Conservation (phyloP, 116 monocot species). For the Dioscorea cayenensis region DNA sequence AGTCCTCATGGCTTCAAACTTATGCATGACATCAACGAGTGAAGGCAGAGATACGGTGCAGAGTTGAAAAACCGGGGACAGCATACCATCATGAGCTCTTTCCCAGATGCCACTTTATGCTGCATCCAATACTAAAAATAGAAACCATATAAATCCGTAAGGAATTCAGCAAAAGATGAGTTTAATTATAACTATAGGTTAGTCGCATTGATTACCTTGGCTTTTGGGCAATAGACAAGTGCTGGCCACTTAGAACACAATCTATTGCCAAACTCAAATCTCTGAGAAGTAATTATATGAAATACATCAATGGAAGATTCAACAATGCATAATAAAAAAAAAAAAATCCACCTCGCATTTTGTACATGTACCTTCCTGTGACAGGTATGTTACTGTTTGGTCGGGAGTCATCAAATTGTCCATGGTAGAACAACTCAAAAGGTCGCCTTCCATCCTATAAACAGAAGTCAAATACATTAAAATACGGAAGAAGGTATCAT, state of each 20-base stretch:
- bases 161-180: neutral
- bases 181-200: neutral
- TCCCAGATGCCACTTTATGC: slow-evolving; percentile 90
- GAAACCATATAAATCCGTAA: neutral
- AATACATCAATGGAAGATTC: neutral
- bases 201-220: slow-evolving; percentile 44
- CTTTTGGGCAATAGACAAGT: slow-evolving; percentile 40
- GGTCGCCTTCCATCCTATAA: slow-evolving; percentile 79
- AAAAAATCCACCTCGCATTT: neutral
- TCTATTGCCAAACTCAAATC: slow-evolving; percentile 87
- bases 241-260: slow-evolving; percentile 71
- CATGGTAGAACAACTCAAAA: slow-evolving; percentile 89
- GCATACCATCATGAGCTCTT: slow-evolving; percentile 1
- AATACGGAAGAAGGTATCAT: too few relatives aligned
- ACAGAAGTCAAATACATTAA: neutral
- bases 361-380: slow-evolving; percentile 68
- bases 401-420: slow-evolving; percentile 90
- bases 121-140: slow-evolving; percentile 71
- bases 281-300: slow-evolving; percentile 21
- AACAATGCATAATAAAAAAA: neutral
- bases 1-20: too few relatives aligned
- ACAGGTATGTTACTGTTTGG: slow-evolving; percentile 60
- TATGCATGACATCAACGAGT: too few relatives aligned
- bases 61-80: too few relatives aligned
- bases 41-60: too few relatives aligned